A percentile compares a stretch with the other conserved stretches of the same genome.
These are phyloP conservation scores for Saccharomycopsis crataegensis DNA, from an alignment of 1,139 yeast species.

Conservation along the genomic window DNA sequence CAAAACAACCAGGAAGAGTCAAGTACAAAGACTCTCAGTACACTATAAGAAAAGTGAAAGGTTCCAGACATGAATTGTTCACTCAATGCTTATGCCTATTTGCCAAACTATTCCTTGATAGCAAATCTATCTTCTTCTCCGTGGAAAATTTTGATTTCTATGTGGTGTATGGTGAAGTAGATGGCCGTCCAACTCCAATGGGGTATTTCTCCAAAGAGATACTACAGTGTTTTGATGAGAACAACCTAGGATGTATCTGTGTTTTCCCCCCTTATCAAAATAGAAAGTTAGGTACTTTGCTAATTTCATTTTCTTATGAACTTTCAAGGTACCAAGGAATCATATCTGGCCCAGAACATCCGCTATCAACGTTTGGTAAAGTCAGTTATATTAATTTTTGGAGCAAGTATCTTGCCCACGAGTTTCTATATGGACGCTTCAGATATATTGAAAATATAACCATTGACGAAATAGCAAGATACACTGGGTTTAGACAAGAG, in stretches of 20 bases:
- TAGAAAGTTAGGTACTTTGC: constrained; percentile 63
- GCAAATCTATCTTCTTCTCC: constrained; percentile 78
- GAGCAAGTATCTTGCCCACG: constrained; percentile 47
- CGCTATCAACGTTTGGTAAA: constrained; percentile 76
- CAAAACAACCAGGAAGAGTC: constrained; percentile 53
- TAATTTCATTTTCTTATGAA: constrained; percentile 78
- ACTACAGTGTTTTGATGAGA: constrained; percentile 65
- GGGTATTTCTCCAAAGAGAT: constrained; percentile 91
- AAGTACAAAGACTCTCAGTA: constrained; percentile 56
- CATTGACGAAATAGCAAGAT: constrained; percentile 44
- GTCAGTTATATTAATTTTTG: constrained; percentile 71
- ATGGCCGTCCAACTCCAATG: constrained; percentile 43
- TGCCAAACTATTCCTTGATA: constrained; percentile 85
- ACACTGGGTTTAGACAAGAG: constrained; percentile 63
- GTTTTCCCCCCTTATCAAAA: constrained; percentile 90
- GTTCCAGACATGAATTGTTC: constrained; percentile 53
- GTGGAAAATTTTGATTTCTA: constrained; percentile 77
- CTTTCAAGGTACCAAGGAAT: constrained; percentile 51
- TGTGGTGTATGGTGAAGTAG: constrained; percentile 43
- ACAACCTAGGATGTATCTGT: constrained; percentile 85
- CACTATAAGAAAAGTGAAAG: constrained; percentile 60
- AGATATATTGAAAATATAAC: constrained; percentile 31
- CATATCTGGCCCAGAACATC: constrained; percentile 86
- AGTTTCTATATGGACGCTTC: constrained; percentile 33
- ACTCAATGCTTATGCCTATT: constrained; percentile 79